Base-by-base conservation (phyloP, 2,329 filamentous ascomycete genomes). In the Aspergillus quadrilineatus region DNA sequence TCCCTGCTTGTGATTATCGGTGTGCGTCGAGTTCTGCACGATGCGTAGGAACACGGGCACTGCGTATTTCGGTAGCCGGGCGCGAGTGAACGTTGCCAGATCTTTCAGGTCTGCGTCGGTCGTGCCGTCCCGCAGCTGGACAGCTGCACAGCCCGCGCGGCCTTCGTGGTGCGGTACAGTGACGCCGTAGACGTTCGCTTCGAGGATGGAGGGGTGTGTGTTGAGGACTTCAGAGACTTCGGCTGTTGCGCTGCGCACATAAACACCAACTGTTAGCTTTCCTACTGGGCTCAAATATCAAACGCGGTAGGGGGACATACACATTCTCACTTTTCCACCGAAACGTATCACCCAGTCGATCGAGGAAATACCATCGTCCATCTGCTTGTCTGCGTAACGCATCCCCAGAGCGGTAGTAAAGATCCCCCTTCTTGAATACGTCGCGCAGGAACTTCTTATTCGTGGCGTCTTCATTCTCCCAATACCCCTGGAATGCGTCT, bases 1-100 rank as follows among this genome's bases (percentile, higher is more conserved):
- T 68, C 90, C 89, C 73, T 91, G 89, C 75, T 92, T 92, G 69
- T 90, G 88, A 65, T 91, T 92, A 5, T 86, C 82, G 36, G 72
- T 75, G 56, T 75, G 73, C 7, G 65, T 65, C 4, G 71, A 57
- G 10, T 67, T 70, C 28, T 80, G 74, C 22, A 89, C 80, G 15
- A 90, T 72, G 0, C 89, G 79, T 42, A 92, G 65, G 74, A 92
- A 92, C 1, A 91, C 73, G 0, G 89, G 89, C 1, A 92, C 87
- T 0, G 89, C 89, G 65, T 92, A 92, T 60, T 80, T 82, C 0
- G 89, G 89, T 22, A 92, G 75, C 50, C 83, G 79, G 12, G 79
- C 77, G 6, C 82, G 80, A 2, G 80, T 79, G 65, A 87, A 84
- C 73, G 71, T 77, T 9, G 89, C 73, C 8, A 92, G 75, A 0